A percentile compares a stretch with the other conserved stretches of the same genome.
phyloP scores from a whole-genome alignment of 2,329 filamentous ascomycete genomes.

The Aspergillus aculeatus region DNA sequence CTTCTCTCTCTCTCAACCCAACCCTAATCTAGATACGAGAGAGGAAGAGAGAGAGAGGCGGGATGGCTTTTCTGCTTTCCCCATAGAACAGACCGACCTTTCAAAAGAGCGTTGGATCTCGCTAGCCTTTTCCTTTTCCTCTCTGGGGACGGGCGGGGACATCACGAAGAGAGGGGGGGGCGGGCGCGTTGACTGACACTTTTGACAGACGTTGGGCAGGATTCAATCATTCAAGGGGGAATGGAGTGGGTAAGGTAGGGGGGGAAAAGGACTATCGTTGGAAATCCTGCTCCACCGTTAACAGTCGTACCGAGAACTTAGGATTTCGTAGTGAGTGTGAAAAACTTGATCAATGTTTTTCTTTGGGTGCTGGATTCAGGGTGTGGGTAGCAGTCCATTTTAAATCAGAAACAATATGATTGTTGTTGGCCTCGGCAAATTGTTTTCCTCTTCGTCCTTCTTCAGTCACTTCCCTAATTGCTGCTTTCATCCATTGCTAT shows the following conservation, averaged over 20 bases:
- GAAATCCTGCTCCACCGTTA: not conserved
- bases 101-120: not conserved
- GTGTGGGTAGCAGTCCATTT: not conserved
- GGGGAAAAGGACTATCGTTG: constrained; percentile 1
- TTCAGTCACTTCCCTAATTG: not conserved
- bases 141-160: not conserved
- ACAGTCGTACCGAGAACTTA: not conserved
- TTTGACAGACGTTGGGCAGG: constrained; percentile 7
- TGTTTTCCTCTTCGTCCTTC: too few relatives aligned
- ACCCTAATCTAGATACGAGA: not conserved
- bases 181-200: not conserved
- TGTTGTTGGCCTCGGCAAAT: not conserved
- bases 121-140: not conserved
- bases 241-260: not conserved
- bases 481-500: not conserved
- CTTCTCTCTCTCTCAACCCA: not conserved
- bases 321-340: not conserved
- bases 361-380: too few relatives aligned
- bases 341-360: too few relatives aligned
- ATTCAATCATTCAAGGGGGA: not conserved
- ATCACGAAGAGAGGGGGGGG: not conserved
- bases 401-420: not conserved
- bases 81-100: too few relatives aligned
- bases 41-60: not conserved
- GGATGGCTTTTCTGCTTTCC: too few relatives aligned